Base-by-base conservation (phyloP, 2,329 filamentous ascomycete genomes). In the Pseudovirgaria hyperparasitica region DNA sequence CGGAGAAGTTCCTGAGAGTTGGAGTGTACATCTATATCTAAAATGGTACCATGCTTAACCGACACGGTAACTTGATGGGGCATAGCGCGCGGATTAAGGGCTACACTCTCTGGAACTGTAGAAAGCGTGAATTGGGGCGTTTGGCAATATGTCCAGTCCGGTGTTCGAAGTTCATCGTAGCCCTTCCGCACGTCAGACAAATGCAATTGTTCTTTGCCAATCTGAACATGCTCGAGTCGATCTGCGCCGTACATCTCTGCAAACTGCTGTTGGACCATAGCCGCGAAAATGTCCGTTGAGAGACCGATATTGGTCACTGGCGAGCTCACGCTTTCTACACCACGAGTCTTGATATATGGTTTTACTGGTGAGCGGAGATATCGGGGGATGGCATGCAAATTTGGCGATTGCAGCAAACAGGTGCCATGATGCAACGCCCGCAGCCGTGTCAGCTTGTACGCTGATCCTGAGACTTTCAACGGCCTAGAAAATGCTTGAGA, bases 391-490 rank as follows among this genome's bases (percentile, higher is more conserved):
- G 63, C 56, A 16, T 59, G 51, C 22, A 96, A 60, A 46, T 92
- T 81, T 2, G 78, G 77, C 28, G 82, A 86, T 18, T 67, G 63
- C 2, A 96, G 62, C 22, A 98, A 63, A 43, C 85, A 90, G 0
- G 90, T 98, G 6, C 86, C 90, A 54, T 98, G 90, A 54, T 98
- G 90, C 31, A 98, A 63, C 6, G 85, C 78, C 23, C 87, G 69
- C 25, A 72, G 60, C 14, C 81, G 67, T 0, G 82, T 94, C 28
- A 98, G 64, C 55, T 96, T 96, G 58, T 92, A 98, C 8, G 90
- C 90, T 1, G 85, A 94, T 2, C 90, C 90, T 0, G 85, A 93
- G 8, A 96, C 69, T 52, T 98, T 98, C 46, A 76, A 39, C 6
- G 62, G 52, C 19, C 42, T 41, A 6, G 46, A 42, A 11, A 38